Percentiles rank a stretch among this genome's conserved stretches.
These are phyloP conservation scores for Sechiopsis laciniata DNA, from an alignment of 306 rosid species.

Conservation along the genomic window DNA sequence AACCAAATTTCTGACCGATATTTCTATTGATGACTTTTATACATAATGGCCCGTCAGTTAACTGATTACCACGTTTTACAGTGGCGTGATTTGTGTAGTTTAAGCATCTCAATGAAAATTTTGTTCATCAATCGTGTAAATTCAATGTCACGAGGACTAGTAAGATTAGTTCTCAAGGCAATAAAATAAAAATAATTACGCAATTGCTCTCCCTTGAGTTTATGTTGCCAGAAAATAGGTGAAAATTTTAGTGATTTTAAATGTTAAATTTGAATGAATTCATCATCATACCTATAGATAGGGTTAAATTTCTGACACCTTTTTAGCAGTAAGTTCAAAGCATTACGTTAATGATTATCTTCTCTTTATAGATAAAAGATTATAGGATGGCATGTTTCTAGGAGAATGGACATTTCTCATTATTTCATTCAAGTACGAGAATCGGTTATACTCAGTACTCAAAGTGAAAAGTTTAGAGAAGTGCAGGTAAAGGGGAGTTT, in stretches of 20 bases:
- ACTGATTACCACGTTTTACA: not conserved
- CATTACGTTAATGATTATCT: not conserved
- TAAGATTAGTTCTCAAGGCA: not conserved
- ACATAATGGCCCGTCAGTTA: no score
- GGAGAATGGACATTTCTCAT: not conserved
- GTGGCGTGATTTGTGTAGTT: not conserved
- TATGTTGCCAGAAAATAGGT: not conserved
- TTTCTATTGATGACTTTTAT: no score
- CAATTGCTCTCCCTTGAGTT: not conserved
- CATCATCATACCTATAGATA: not conserved
- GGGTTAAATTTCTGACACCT: not conserved
- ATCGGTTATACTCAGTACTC: not conserved
- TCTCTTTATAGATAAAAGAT: not conserved
- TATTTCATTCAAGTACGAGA: not conserved
- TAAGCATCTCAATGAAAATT: not conserved
- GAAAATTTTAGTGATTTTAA: not conserved
- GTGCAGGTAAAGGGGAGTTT: not conserved
- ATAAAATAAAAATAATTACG: not conserved
- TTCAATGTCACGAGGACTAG: not conserved
- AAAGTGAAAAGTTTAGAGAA: not conserved
- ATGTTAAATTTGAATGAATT: not conserved
- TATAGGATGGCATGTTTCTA: not conserved
- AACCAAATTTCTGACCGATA: no score
- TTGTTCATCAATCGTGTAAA: not conserved
- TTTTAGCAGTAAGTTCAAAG: slow-evolving; percentile 4